phyloP scores from a whole-genome alignment of 306 rosid species.

The Acacia acuminata region DNA sequence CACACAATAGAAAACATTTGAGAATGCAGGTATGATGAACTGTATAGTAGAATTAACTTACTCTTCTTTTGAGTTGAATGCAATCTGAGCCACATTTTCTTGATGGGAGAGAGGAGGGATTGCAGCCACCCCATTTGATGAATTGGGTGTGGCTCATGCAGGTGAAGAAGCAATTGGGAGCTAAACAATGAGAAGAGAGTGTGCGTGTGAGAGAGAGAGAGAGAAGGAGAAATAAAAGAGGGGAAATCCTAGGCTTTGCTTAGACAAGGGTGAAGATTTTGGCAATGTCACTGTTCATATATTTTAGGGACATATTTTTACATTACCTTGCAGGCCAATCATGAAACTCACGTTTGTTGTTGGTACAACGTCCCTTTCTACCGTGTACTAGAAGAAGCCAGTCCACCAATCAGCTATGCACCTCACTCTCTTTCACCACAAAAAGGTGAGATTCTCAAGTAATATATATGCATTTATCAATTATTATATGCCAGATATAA shows the following conservation, averaged over 20 bases:
- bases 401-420: slow-evolving; percentile 70
- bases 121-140: slow-evolving; percentile 76
- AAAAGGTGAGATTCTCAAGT: slow-evolving; percentile 2
- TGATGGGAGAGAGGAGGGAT: slow-evolving; percentile 79
- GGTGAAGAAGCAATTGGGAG: slow-evolving; percentile 9
- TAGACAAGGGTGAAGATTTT: slow-evolving; percentile 70
- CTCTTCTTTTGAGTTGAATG: slow-evolving; percentile 76
- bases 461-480: background rate
- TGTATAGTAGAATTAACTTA: slow-evolving; percentile 38
- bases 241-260: slow-evolving; percentile 50
- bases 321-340: slow-evolving; percentile 54
- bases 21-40: slow-evolving; percentile 24
- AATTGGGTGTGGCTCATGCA: slow-evolving; percentile 40
- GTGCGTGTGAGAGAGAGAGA: no score
- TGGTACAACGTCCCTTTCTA: slow-evolving; percentile 55
- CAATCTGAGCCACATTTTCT: slow-evolving; percentile 80
- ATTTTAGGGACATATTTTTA: slow-evolving; percentile 33
- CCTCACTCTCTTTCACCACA: slow-evolving; percentile 47
- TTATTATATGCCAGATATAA: background rate
- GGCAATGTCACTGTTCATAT: slow-evolving; percentile 41
- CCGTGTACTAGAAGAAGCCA: slow-evolving; percentile 65
- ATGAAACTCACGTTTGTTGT: slow-evolving; percentile 51
- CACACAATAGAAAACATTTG: background rate
- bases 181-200: slow-evolving; percentile 19
- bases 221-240: slow-evolving; percentile 27